These are phyloP conservation scores for Melocanna baccifera DNA, from an alignment of 176 grass and related monocot species.

Conservation along the genomic window DNA sequence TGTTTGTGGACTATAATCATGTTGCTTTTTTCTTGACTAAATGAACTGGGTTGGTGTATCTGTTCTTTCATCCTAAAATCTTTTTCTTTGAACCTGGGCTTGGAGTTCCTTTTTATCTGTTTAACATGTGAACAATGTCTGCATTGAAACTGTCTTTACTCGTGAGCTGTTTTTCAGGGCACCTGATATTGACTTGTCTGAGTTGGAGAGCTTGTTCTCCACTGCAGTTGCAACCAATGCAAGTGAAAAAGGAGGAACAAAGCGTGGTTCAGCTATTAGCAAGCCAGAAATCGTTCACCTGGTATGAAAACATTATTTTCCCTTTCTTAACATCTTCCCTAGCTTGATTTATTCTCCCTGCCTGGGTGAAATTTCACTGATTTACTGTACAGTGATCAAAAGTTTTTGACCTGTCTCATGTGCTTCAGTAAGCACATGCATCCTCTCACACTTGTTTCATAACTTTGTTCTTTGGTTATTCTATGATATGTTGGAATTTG, in stretches of 20 bases:
- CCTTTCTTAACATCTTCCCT: constrained; percentile 7
- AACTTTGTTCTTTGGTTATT: background rate
- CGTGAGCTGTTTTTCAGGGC: constrained; percentile 49
- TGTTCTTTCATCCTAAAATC: constrained; percentile 2
- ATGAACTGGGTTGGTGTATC: constrained; percentile 16
- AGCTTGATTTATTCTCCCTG: background rate
- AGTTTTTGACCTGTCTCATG: background rate
- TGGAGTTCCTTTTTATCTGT: background rate
- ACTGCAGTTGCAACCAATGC: constrained; percentile 54
- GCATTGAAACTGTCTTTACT: constrained; percentile 30
- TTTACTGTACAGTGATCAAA: background rate
- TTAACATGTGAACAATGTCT: constrained; percentile 9
- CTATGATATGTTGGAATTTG: background rate
- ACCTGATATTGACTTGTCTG: constrained; percentile 74
- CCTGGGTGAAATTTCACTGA: background rate
- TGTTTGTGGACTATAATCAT: constrained; percentile 21
- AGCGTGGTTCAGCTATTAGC: constrained; percentile 60
- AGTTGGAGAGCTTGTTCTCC: constrained; percentile 80
- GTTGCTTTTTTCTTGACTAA: background rate
- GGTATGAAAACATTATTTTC: constrained; percentile 40
- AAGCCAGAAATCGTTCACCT: constrained; percentile 93
- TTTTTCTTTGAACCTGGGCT: background rate
- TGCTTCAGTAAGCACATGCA: constrained; percentile 3
- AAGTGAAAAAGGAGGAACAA: constrained; percentile 64
- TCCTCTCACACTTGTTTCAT: constrained; percentile 23